These are phyloP conservation scores for Aspergillus bertholletiae DNA, from an alignment of 495 filamentous ascomycete species.

Conservation along the genomic window DNA sequence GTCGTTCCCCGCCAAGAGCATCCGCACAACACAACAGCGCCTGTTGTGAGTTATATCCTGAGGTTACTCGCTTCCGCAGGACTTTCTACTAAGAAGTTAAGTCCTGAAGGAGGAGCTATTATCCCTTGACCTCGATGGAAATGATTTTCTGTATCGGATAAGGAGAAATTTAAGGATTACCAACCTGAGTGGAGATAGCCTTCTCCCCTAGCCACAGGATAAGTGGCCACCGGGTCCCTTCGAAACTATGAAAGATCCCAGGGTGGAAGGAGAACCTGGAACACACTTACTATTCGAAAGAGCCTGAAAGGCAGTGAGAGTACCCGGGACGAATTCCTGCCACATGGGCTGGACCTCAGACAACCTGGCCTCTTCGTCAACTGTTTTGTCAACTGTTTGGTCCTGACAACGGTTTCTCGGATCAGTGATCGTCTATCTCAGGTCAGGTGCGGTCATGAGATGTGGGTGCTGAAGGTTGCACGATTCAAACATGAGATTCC, in stretches of 20 bases:
- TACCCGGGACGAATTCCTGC: slow-evolving; percentile 3
- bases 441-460: neutral
- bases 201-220: slow-evolving; percentile 6
- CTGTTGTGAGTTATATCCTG: too few relatives aligned
- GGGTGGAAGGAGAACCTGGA: slow-evolving; percentile 11
- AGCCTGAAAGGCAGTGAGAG: slow-evolving; percentile 4
- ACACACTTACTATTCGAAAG: slow-evolving; percentile 8
- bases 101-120: too few relatives aligned
- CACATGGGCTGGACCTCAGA: slow-evolving; percentile 6
- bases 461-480: slow-evolving; percentile 8
- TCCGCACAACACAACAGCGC: too few relatives aligned
- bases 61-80: too few relatives aligned
- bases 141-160: slow-evolving; percentile 12
- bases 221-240: slow-evolving; percentile 4
- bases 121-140: slow-evolving; percentile 10
- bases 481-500: slow-evolving; percentile 7
- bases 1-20: too few relatives aligned
- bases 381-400: slow-evolving; percentile 2
- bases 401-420: slow-evolving; percentile 4
- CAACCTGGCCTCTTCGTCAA: neutral
- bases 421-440: slow-evolving; percentile 7
- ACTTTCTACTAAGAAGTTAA: too few relatives aligned
- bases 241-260: slow-evolving; percentile 5
- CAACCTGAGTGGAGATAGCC: slow-evolving; percentile 6
- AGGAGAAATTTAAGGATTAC: slow-evolving; percentile 6